phyloP scores from a whole-genome alignment of 2,329 filamentous ascomycete species.

The Colletotrichum sp. region DNA sequence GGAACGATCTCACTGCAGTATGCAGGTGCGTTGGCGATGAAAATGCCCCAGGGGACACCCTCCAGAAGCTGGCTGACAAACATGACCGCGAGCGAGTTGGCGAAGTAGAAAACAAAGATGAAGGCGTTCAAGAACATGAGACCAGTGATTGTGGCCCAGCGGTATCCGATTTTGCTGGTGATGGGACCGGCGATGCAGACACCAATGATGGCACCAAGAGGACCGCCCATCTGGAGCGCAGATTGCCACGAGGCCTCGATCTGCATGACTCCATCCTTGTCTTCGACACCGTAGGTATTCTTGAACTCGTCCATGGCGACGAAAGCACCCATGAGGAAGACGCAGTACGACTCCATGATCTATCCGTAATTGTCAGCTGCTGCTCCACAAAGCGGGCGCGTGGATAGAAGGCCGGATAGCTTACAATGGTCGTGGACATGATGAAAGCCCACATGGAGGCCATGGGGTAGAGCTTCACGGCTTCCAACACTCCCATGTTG shows the following conservation, averaged over 20 bases:
- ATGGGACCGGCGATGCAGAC: constrained; percentile 65
- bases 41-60: constrained; percentile 70
- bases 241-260: constrained; percentile 63
- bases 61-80: constrained; percentile 63
- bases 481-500: constrained; percentile 37
- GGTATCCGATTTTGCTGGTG: constrained; percentile 63
- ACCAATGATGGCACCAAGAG: constrained; percentile 63
- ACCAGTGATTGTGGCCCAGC: constrained; percentile 59
- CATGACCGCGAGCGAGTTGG: constrained; percentile 44
- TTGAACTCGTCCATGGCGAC: constrained; percentile 55
- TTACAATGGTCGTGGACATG: constrained; percentile 45
- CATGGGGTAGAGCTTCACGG: constrained; percentile 37
- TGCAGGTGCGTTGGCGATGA: constrained; percentile 68
- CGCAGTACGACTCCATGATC: constrained; percentile 70
- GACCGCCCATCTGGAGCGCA: constrained; percentile 59
- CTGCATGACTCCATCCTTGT: constrained; percentile 29
- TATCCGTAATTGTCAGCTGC: constrained; percentile 32
- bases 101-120: constrained; percentile 59
- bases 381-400: neutral
- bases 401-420: constrained; percentile 22
- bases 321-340: constrained; percentile 67
- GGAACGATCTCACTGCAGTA: constrained; percentile 68
- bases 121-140: constrained; percentile 63
- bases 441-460: constrained; percentile 43
- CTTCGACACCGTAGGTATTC: constrained; percentile 48